Percentiles rank a stretch among this genome's conserved stretches.
These are phyloP conservation scores for Boletus tomentosulus DNA, from an alignment of 768 basidiomycete species.

Conservation along the genomic window DNA sequence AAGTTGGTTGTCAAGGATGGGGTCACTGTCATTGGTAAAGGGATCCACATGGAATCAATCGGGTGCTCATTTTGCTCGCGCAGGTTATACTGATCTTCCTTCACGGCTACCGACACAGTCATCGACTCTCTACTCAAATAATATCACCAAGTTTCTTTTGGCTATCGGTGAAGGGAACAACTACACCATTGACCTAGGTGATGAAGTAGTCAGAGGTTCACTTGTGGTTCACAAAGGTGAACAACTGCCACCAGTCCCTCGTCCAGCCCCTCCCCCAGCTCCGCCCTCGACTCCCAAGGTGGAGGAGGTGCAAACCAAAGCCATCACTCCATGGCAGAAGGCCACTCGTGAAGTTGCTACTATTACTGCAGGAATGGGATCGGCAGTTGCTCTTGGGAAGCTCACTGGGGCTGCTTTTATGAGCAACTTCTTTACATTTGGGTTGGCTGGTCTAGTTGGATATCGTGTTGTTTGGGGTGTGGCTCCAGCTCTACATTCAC, in stretches of 20 bases:
- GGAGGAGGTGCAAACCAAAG: conserved; percentile 41
- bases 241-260: conserved; percentile 62
- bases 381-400: conserved; percentile 69
- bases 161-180: conserved; percentile 65
- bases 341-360: conserved; percentile 68
- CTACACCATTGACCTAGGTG: conserved; percentile 66
- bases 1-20: conserved; percentile 65
- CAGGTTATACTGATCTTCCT: conserved; percentile 81
- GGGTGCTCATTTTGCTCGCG: conserved; percentile 1
- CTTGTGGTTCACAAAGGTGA: conserved; percentile 68
- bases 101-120: conserved; percentile 89
- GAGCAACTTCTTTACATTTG: conserved; percentile 86
- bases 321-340: conserved; percentile 86
- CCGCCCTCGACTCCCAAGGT: conserved; percentile 50
- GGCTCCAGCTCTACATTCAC: conserved; percentile 82
- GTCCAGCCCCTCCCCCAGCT: conserved; percentile 60
- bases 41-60: conserved; percentile 1
- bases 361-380: conserved; percentile 74
- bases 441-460: conserved; percentile 80
- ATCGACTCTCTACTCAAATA: conserved; percentile 87
- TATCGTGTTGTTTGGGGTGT: conserved; percentile 91
- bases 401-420: conserved; percentile 79
- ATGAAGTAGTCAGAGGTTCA: conserved; percentile 82
- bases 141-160: conserved; percentile 84
- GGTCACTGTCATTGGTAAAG: conserved; percentile 75